Evolutionary conservation across 345 rosid species (phyloP), one percentile per base, ranked within the genome.

Genomic region (Lumnitzera littorea): DNA sequence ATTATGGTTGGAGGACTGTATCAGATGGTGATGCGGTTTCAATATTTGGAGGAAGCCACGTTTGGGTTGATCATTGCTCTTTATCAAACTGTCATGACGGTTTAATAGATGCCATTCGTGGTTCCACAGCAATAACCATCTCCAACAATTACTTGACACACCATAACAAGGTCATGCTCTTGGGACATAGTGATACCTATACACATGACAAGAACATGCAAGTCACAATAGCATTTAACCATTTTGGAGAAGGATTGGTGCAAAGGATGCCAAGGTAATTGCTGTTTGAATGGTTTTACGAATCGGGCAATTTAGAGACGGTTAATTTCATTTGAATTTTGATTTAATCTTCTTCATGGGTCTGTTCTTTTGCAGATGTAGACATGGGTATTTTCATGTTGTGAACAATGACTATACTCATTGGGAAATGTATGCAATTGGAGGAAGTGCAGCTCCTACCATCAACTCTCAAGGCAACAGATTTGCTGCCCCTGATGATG

Each of bases 211-310:
- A 67, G 64, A 67, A 53, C 70, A 67, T 67, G 70, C 70, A 67
- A 49, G 54, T 67, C 50, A 67, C 70, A 52, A 67, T 67, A 25
- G 70, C 64, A 13, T 67, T 67, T 51, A 67, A 67, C 59, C 70
- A 59, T 53, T 67, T 67, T 2, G 70, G 70, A 20, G 70, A 67
- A 46, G 70, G 70, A 24, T 24, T 67, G 2, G 55, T 67, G 59
- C 70, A 67, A 48, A 67, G 70, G 64, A 67, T 67, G 70, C 70
- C 70, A 31, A 60, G 70, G 70, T 66, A 47, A 59, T 27, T 0
- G 43, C 7, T 36, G 11, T 5, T 36, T 36, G 7, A 36, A 36
- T 36, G 43, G 9, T 4, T 36, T 36, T 0, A 9, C 7, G 43
- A 36, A 36, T 36, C 43, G 11, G 10, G 43, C 11, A 4, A 36